Base-by-base conservation (phyloP, 441 rosid species). In the Dalechampia spathulata region DNA sequence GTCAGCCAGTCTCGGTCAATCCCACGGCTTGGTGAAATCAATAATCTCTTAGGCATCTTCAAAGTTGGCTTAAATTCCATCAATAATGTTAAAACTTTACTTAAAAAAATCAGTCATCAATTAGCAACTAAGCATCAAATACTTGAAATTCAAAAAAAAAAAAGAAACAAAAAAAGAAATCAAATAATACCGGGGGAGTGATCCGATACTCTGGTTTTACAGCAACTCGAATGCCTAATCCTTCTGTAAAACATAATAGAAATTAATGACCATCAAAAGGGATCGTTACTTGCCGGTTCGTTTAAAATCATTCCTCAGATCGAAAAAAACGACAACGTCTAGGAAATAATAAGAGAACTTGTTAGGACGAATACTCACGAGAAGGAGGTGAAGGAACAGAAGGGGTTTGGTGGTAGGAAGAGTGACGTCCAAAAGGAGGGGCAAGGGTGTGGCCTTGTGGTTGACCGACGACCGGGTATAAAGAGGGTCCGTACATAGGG, bases 181-280 rank as follows among this genome's bases (percentile, higher is more conserved):
- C 0, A 10, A 27, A 70, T 30, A 71, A 62, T 77, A 93, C 99
- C 59, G 90, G 97, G 11, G 87, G 95, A 60, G 96, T 74, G 42
- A 90, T 83, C 32, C 95, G 81, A 68, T 79, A 93, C 62, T 87
- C 87, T 9, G 96, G 89, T 60, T 90, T 93, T 52, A 83, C 20
- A 39, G 75, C 65, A 72, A 93, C 83, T 62, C 75, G 83, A 59
- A 93, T 79, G 14, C 99, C 97, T 63, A 87, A 67, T 74, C 92
- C 95, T 21, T 93, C 95, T 82, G 79, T 68, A 61, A n/a, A 62
- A 30, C n/a, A 30, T 7, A 17, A 39, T n/a, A 39, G 48, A 52
- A 61, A 47, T 23, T 30, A 56, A 58, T 20, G 19, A 61, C 7
- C 34, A 30, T 30, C 4, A 4, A 30, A 3, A 4, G 8, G 34